Evolutionary conservation across 192 early-diverging fungal species (phyloP).

Genomic region (Gonapodya prolifera): DNA sequence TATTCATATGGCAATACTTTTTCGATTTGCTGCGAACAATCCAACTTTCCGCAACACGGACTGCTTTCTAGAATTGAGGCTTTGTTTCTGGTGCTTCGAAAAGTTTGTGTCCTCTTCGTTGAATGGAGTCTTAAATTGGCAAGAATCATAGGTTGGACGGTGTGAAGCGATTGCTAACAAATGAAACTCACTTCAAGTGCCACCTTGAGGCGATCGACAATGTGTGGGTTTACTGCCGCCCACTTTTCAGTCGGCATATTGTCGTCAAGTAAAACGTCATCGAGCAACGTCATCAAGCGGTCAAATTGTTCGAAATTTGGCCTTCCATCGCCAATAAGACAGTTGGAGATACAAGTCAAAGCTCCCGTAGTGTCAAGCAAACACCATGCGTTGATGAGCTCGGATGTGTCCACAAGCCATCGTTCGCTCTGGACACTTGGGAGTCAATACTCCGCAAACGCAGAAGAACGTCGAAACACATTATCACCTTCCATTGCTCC

Average conservation of each 20-base stretch:
- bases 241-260: not conserved
- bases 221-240: not conserved
- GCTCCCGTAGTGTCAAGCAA: not conserved
- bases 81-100: not conserved
- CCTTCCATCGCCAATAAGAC: not conserved
- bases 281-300: not conserved
- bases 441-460: not conserved
- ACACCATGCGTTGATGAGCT: not conserved
- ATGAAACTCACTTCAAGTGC: not conserved
- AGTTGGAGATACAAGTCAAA: not conserved
- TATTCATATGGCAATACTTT: too few relatives aligned
- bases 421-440: too few relatives aligned
- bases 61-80: not conserved
- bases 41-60: too few relatives aligned
- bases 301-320: not conserved
- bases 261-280: not conserved
- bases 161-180: too few relatives aligned
- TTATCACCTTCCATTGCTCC: not conserved
- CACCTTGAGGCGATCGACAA: not conserved
- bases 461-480: not conserved
- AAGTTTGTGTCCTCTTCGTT: not conserved
- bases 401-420: not conserved
- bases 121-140: too few relatives aligned
- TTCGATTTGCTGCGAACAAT: too few relatives aligned
- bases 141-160: too few relatives aligned